Conservation (phyloP, 495 filamentous ascomycete genomes). For the Hypomontagnella monticulosa region DNA sequence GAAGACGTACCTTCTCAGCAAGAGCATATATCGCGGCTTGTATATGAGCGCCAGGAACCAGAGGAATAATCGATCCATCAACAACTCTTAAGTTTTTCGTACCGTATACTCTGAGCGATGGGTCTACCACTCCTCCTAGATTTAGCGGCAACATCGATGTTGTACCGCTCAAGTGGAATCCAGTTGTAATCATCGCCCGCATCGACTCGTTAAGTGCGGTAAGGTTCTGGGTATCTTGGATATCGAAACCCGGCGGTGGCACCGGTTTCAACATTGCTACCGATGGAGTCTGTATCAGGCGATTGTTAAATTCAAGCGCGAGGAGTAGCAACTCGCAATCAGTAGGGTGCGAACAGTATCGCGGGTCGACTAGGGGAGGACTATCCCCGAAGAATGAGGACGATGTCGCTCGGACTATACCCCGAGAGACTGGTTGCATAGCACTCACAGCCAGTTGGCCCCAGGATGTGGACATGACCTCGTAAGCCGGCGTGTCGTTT, state of each 20-base stretch:
- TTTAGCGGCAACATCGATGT: conserved; percentile 51
- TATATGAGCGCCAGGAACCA: conserved; percentile 63
- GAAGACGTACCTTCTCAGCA: conserved; percentile 60
- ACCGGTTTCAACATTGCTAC: conserved; percentile 49
- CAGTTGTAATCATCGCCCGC: conserved; percentile 39
- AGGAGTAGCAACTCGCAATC: conserved; percentile 54
- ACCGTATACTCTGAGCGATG: conserved; percentile 63
- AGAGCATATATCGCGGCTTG: conserved; percentile 66
- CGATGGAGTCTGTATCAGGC: conserved; percentile 45
- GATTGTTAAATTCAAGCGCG: conserved; percentile 49
- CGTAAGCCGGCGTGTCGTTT: conserved; percentile 49
- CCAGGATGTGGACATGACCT: conserved; percentile 54
- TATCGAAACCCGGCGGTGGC: conserved; percentile 38
- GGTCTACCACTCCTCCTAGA: conserved; percentile 59
- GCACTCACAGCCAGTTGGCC: conserved; percentile 47
- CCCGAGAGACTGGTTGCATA: conserved; percentile 42
- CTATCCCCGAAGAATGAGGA: conserved; percentile 39
- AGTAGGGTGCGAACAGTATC: conserved; percentile 53
- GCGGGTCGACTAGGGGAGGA: conserved; percentile 43
- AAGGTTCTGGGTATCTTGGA: conserved; percentile 40
- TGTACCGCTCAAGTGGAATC: conserved; percentile 50
- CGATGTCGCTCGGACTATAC: conserved; percentile 37
- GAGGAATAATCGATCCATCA: conserved; percentile 67
- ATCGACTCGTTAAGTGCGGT: conserved; percentile 38
- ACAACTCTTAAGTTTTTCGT: conserved; percentile 59